Conservation (phyloP, 2,329 filamentous ascomycete genomes). For the Ascochyta viciae-villosae region DNA sequence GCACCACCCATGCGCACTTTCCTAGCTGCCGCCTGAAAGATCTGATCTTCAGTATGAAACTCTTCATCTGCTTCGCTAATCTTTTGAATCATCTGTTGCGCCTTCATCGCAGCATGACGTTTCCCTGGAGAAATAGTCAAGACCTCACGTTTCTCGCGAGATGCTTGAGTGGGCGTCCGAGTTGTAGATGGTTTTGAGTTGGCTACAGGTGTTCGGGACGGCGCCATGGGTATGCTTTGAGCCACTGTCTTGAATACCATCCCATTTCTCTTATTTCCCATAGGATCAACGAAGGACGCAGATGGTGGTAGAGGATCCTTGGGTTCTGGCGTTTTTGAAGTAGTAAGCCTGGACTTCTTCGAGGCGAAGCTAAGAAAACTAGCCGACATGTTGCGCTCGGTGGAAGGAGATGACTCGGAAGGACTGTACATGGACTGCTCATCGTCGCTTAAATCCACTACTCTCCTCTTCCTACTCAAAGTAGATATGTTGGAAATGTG, state of each 20-base stretch:
- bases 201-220: background rate
- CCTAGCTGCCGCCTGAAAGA: background rate
- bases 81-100: background rate
- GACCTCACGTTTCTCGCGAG: background rate
- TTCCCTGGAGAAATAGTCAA: background rate
- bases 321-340: background rate
- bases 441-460: slow-evolving; percentile 4
- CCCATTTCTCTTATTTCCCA: slow-evolving; percentile 9
- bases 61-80: background rate
- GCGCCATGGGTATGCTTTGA: background rate
- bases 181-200: background rate
- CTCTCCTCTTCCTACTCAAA: slow-evolving; percentile 4
- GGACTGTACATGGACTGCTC: background rate
- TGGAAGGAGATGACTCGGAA: background rate
- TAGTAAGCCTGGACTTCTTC: background rate
- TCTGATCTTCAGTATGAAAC: background rate
- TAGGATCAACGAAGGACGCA: background rate
- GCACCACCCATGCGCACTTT: background rate
- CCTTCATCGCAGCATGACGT: background rate
- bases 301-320: background rate
- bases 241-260: slow-evolving; percentile 11
- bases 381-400: background rate
- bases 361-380: background rate
- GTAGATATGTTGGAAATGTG: background rate
- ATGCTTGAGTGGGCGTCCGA: background rate